Conservation (phyloP, 768 basidiomycete species). For the Saitozyma sp. region DNA sequence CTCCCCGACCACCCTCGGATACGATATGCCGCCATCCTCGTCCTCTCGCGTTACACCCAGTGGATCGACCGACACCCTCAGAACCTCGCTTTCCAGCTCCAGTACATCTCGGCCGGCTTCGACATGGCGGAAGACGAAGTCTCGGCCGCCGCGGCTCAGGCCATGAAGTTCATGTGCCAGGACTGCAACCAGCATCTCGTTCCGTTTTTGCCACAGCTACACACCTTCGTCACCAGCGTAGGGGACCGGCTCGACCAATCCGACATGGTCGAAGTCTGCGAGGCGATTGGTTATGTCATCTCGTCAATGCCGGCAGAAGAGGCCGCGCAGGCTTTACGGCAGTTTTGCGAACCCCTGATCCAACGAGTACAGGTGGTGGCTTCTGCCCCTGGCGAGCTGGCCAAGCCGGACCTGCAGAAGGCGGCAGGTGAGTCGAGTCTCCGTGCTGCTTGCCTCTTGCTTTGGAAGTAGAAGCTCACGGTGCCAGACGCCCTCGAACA, state of each 20-base stretch:
- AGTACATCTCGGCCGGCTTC: conserved; percentile 90
- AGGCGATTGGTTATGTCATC: conserved; percentile 93
- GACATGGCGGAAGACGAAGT: conserved; percentile 72
- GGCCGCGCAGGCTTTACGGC: conserved; percentile 79
- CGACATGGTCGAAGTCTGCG: conserved; percentile 87
- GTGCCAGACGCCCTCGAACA: conserved; percentile 79
- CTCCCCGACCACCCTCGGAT: conserved; percentile 87
- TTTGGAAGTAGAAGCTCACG: neutral
- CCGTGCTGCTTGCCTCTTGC: neutral
- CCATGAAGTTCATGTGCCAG: conserved; percentile 92
- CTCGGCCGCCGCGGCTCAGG: conserved; percentile 89
- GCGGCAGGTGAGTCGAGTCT: conserved; percentile 60
- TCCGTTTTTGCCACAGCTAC: conserved; percentile 85
- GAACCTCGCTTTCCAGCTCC: conserved; percentile 79
- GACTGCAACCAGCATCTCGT: conserved; percentile 95
- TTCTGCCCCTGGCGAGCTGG: conserved; percentile 60
- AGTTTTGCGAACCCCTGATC: conserved; percentile 83
- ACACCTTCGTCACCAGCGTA: conserved; percentile 78
- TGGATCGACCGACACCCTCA: conserved; percentile 90
- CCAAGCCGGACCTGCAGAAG: conserved; percentile 69
- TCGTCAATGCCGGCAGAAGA: conserved; percentile 87
- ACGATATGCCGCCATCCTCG: conserved; percentile 90
- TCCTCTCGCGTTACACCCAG: conserved; percentile 92
- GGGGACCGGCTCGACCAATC: conserved; percentile 79
- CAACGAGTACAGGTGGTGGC: conserved; percentile 69